Base-by-base conservation (phyloP, 192 early-diverging fungal genomes). In the Haplosporangium gracile region DNA sequence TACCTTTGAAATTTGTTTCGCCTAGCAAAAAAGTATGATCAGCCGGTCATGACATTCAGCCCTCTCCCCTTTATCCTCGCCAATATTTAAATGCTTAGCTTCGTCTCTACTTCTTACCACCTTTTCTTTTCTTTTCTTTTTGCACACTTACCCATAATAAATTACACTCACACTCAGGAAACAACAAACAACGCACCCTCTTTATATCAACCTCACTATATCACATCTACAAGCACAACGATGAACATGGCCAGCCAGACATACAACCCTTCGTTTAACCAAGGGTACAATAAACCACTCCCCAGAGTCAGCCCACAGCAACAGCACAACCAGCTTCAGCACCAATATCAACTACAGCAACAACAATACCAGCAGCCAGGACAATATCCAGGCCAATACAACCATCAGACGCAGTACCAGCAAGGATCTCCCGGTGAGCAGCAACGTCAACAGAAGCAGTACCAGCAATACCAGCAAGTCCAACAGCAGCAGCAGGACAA, bases 381-480 rank as follows among this genome's bases (percentile, higher is more conserved):
- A 49, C 51, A 53, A 32, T 57, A 75, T 8, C 49, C 40, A 0
- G 75, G 76, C 49, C 81, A 84, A 51, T 84, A 84, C 39, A 84
- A 84, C 36, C 82, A 84, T 20, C 78, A 79, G n/a, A 49, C n/a
- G 29, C 47, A 68, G 24, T 84, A 84, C 45, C 57, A 79, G 20
- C 77, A 69, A 51, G 77, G 77, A 18, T 84, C 82, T 13, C 72
- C 82, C 0, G 32, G 74, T 6, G 77, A 84, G 32, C 73, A 77
- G 45, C 83, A 85, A 22, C 65, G 80, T 38, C 83, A 85, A 42
- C 83, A 80, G 40, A 78, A 85, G 24, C 83, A 84, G 32, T 84
- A 84, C 20, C 82, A 84, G 20, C 82, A 79, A 42, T 84, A 84
- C 43, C 78, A 85, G 39, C 68, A 72, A 20, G 60, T 53, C 0